Conservation (phyloP, 2,329 filamentous ascomycete genomes). For the Cytospora leucostoma region DNA sequence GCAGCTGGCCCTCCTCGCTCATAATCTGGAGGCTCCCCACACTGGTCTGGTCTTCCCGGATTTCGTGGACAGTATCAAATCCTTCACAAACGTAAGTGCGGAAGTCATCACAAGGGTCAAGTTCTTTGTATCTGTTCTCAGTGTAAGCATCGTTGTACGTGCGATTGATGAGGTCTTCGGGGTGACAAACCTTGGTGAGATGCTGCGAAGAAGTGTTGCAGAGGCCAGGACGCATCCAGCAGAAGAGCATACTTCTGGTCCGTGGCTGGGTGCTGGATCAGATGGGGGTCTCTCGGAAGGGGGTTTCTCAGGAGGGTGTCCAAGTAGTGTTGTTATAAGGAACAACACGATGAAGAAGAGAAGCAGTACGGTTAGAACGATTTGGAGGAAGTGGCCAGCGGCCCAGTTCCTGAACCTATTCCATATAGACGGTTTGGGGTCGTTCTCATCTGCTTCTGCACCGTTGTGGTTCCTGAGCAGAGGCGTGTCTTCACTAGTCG, state of each 20-base stretch:
- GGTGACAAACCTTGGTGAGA: constrained; percentile 21
- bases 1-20: constrained; percentile 59
- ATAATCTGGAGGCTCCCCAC: constrained; percentile 63
- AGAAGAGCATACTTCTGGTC: constrained; percentile 23
- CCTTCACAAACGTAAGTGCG: constrained; percentile 60
- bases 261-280: not conserved
- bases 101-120: constrained; percentile 71
- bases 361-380: constrained; percentile 19
- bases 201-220: constrained; percentile 26
- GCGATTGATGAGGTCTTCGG: not conserved
- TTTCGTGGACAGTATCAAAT: constrained; percentile 64
- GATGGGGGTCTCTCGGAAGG: not conserved
- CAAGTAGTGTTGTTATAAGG: constrained; percentile 2
- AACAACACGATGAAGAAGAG: constrained; percentile 21
- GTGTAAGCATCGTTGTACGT: constrained; percentile 31
- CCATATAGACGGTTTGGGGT: constrained; percentile 2
- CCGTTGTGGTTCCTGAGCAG: constrained; percentile 23
- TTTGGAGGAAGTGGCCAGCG: constrained; percentile 17
- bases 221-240: constrained; percentile 27
- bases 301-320: not conserved
- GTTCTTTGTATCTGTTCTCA: constrained; percentile 48
- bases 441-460: not conserved
- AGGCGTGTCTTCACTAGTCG: constrained; percentile 23
- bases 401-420: constrained; percentile 15
- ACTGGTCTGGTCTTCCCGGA: constrained; percentile 63